Evolutionary conservation across 1,284 basidiomycete species (phyloP), one percentile per base, ranked within the genome.

Genomic region (Puccinia hordei): DNA sequence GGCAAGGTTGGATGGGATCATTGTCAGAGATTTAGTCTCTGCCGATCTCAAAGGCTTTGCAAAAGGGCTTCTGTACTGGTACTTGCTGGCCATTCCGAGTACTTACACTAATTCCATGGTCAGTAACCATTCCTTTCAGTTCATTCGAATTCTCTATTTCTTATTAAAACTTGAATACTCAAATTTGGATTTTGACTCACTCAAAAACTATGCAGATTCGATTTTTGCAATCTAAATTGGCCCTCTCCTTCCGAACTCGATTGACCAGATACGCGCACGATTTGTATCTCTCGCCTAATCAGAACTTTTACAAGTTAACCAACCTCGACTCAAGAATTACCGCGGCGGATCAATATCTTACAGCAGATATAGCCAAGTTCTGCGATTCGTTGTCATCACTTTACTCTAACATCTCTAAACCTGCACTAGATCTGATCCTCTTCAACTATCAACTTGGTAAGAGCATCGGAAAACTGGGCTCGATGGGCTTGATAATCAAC

Each of bases 31-130:
- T 86, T 88, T 98, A 79, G 94, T 92, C 73, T 15, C 81, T 74
- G 94, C 93, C 0, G 91, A 98, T 84, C 92, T 90, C 0, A 89
- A 89, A 76, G 94, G 94, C 0, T 98, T 98, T 86, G 82, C 94
- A 19, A 89, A 89, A 73, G 95, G 95, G 0, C 87, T 98, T 0
- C 92, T 89, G 0, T 88, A 94, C 81, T 98, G 95, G 95, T 97
- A 96, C 84, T 87, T 90, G 8, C 89, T 99, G 9, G 93, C 94
- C 0, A 88, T 98, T 35, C 95, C 96, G 0, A 94, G 93, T 84
- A 95, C 94, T 24, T 96, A 95, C 85, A 98, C 95, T 0, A 98
- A 99, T 85, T 91, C 93, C 0, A 95, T 98, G 93, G 92, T 92
- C 68, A 46, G 87, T 10, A 8, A 30, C 53, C 46, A 19, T 30